Evolutionary conservation across 2,329 filamentous ascomycete species (phyloP), one percentile per base, ranked within the genome.

Genomic region (Botrytis galanthina): DNA sequence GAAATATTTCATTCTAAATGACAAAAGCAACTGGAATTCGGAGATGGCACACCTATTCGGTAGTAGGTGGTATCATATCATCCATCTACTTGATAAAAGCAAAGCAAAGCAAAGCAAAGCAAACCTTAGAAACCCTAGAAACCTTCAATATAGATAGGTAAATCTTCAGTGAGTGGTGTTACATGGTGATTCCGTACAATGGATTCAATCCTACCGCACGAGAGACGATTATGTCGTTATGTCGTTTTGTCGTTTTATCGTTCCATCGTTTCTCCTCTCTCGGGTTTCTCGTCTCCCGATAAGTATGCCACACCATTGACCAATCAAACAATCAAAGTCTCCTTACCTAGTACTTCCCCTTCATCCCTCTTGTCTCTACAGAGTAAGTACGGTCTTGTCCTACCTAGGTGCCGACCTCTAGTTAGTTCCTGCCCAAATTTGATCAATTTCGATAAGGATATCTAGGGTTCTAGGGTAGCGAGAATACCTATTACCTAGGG

Each of bases 361-460:
- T 63, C 57, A 22, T 60, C 57, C 57, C 29, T 57, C n/a, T 29
- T 29, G 51, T 29, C 26, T 54, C 12, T 54, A 8, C 5, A 16
- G 51, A 29, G 26, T 16, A 29, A 29, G 51, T 29, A n/a, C 8
- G 51, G 51, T 57, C 60, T 39, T n/a, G 22, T 39, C 22, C 35
- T 39, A 29, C 35, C 22, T 62, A 39, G 9, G 9, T 39, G 1
- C 39, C 39, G 12, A 42, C 39, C 39, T 42, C 35, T 14, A 62
- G 61, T 63, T 29, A 29, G 26, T 64, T 44, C 61, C 39, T 63
- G n/a, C 39, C 39, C 61, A 63, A 63, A 63, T 42, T 63, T 44
- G 61, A 16, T n/a, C 26, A 63, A 63, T 63, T 63, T 44, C 39
- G 61, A 63, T 63, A 63, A 63, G 61, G 61, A 44, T 20, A 39